Evolutionary conservation across 805 yeast genomes (phyloP).

Genomic region (Zygoascus bituminiphila): DNA sequence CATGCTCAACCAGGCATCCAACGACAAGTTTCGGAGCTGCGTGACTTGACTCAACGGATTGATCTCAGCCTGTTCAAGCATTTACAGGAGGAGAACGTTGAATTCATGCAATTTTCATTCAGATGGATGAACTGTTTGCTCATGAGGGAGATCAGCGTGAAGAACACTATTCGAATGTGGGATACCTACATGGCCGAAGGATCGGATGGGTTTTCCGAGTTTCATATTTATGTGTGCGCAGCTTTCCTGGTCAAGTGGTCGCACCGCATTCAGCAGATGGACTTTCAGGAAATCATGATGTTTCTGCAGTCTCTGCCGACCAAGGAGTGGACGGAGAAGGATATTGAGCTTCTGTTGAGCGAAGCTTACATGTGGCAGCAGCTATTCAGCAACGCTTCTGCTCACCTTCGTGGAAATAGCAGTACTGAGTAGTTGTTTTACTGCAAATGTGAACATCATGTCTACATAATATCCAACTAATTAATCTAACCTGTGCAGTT

Average conservation of each 20-base stretch:
- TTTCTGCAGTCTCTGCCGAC: conserved; percentile 91
- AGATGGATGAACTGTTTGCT: conserved; percentile 98
- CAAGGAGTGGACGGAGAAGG: conserved; percentile 73
- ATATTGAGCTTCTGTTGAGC: conserved; percentile 82
- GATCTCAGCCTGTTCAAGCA: conserved; percentile 68
- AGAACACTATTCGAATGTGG: conserved; percentile 89
- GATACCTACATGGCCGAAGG: conserved; percentile 70
- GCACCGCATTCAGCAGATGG: conserved; percentile 67
- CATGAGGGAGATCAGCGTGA: conserved; percentile 84
- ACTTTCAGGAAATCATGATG: conserved; percentile 89
- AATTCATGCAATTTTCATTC: conserved; percentile 90
- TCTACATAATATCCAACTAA: too few relatives aligned
- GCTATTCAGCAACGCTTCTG: conserved; percentile 79
- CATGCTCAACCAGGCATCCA: conserved; percentile 98
- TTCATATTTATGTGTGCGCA: conserved; percentile 96
- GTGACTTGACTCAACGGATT: conserved; percentile 69
- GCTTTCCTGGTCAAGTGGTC: conserved; percentile 90
- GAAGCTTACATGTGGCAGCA: conserved; percentile 98
- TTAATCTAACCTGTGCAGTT: too few relatives aligned
- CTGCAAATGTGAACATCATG: too few relatives aligned
- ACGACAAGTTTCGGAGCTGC: conserved; percentile 76
- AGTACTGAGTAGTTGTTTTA: background rate
- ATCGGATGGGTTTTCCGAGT: conserved; percentile 70
- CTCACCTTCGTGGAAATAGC: conserved; percentile 72
- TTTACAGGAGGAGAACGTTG: conserved; percentile 73